Conservation (phyloP, 768 basidiomycete species). For the button mushroom (Agaricus bisporus) region DNA sequence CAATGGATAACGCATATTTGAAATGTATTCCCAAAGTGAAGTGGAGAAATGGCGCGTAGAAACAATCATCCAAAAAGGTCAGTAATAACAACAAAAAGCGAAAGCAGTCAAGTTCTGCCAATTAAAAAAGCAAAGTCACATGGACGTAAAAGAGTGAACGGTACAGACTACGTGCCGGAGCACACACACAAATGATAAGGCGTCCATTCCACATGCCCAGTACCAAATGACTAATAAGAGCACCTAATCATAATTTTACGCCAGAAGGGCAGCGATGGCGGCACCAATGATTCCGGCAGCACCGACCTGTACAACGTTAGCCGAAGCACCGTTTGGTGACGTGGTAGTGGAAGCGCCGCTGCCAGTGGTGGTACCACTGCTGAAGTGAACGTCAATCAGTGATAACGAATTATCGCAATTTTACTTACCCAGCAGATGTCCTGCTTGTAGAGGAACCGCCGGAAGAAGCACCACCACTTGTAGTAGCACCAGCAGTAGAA, state of each 20-base stretch:
- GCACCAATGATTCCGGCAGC: slow-evolving; percentile 36
- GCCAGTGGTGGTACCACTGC: background rate
- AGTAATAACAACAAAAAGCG: background rate
- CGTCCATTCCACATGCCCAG: slow-evolving; percentile 1
- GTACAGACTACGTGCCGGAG: background rate
- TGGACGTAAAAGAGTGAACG: background rate
- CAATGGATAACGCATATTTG: background rate
- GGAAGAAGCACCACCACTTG: background rate
- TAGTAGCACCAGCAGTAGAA: slow-evolving; percentile 10
- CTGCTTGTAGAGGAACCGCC: background rate
- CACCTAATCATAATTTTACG: slow-evolving; percentile 21
- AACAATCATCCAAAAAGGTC: slow-evolving; percentile 5
- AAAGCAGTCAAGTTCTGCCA: background rate
- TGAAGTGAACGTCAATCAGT: background rate
- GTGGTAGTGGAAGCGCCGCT: slow-evolving; percentile 5
- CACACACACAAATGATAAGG: background rate
- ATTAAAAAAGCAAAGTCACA: background rate
- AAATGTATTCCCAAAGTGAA: background rate
- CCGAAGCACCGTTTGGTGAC: slow-evolving; percentile 22
- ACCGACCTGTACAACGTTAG: slow-evolving; percentile 29
- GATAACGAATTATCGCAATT: background rate
- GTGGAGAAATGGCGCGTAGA: background rate
- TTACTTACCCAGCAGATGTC: slow-evolving; percentile 9
- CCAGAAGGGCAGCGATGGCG: slow-evolving; percentile 36
- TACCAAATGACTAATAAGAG: background rate